phyloP scores from a whole-genome alignment of 2,329 filamentous ascomycete species.

The Xylariaceae sp. region DNA sequence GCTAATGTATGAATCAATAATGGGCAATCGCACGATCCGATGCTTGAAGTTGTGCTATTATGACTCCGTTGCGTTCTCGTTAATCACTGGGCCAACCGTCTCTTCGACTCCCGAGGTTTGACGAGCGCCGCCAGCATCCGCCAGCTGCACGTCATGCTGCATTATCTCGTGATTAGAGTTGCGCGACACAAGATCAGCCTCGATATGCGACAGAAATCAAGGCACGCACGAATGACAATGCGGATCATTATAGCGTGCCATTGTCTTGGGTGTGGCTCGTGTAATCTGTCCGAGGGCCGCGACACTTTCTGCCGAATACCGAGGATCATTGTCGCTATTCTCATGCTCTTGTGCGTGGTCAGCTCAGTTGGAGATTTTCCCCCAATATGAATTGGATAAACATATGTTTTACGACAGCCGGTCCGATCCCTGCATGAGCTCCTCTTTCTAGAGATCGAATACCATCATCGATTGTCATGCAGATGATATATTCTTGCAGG shows the following conservation, averaged over 20 bases:
- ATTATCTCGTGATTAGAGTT: slow-evolving; percentile 5
- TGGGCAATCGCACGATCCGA: no score
- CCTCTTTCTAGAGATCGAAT: no score
- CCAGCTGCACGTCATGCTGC: slow-evolving; percentile 17
- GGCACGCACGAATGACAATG: background rate
- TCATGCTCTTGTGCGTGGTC: background rate
- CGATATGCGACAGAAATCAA: background rate
- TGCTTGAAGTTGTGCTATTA: no score
- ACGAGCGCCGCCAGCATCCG: slow-evolving; percentile 8
- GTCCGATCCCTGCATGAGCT: no score
- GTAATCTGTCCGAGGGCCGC: background rate
- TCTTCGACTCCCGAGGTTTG: slow-evolving; percentile 15
- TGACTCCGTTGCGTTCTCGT: background rate
- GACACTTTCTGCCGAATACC: slow-evolving; percentile 2
- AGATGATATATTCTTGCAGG: background rate
- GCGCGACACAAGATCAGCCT: background rate
- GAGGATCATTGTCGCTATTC: background rate
- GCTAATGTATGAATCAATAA: no score
- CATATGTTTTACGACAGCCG: no score
- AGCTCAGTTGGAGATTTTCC: background rate
- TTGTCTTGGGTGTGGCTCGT: background rate
- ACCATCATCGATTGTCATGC: background rate
- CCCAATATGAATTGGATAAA: background rate
- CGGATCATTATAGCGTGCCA: background rate
- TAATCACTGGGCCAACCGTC: slow-evolving; percentile 3